Evolutionary conservation across 768 basidiomycete species (phyloP).

Genomic region (Rhodosporidiobolus odoratus): DNA sequence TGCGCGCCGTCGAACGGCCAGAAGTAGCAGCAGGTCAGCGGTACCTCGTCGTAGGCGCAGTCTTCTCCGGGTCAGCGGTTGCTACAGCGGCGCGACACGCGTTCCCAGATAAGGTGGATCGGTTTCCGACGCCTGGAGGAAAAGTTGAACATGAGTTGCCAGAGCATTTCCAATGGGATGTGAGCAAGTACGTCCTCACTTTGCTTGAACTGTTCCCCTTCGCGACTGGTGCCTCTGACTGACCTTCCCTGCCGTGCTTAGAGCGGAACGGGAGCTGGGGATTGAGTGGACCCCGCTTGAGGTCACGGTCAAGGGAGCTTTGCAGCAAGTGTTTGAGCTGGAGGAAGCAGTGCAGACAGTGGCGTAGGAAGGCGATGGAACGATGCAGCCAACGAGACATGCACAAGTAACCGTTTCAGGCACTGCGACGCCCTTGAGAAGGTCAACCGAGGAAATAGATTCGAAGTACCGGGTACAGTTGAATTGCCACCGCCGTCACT

Average conservation of each 20-base stretch:
- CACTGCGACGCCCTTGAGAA: too few relatives aligned
- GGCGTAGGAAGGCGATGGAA: too few relatives aligned
- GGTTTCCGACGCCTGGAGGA: background rate
- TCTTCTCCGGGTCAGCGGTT: background rate
- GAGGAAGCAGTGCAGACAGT: too few relatives aligned
- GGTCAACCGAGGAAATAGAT: too few relatives aligned
- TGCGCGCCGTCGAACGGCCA: background rate
- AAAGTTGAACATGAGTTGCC: background rate
- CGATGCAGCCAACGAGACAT: too few relatives aligned
- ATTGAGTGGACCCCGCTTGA: background rate
- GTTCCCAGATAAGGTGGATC: constrained; percentile 10
- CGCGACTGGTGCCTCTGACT: background rate
- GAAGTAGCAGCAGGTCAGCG: background rate
- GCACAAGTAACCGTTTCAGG: too few relatives aligned
- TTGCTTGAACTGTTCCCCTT: background rate
- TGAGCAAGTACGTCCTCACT: background rate
- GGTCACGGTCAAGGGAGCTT: background rate
- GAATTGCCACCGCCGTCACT: too few relatives aligned
- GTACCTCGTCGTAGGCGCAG: constrained; percentile 12
- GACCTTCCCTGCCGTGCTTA: background rate
- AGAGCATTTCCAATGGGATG: background rate
- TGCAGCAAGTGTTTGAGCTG: background rate
- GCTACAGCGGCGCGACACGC: background rate
- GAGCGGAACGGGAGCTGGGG: background rate
- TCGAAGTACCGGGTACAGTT: too few relatives aligned